Evolutionary conservation across 2,329 filamentous ascomycete genomes (phyloP), one percentile per base, ranked within the genome.

Genomic region (Fusarium sacchari): DNA sequence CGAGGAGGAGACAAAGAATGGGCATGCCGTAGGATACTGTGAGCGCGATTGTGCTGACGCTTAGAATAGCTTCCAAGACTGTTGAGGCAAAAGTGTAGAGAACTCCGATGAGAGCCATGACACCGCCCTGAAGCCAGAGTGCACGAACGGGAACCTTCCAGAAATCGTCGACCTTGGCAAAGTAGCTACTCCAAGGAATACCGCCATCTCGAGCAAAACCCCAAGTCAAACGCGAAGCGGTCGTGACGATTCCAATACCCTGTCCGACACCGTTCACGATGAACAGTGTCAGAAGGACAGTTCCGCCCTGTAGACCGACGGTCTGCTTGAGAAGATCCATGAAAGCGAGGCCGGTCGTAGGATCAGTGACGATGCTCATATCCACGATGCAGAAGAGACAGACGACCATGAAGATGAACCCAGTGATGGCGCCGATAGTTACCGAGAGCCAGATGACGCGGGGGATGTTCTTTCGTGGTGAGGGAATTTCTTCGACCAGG

Each of bases 401-500:
- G 43, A 86, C 83, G 4, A 88, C 77, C 84, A 88, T 86, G 77
- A 88, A 88, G 49, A 88, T 78, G 62, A 87, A 83, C 24, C 86
- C 86, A 0, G 85, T 85, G 30, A 84, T 53, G n/a, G 86, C 85
- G 39, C 86, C 84, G n/a, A 83, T 82, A 1, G 84, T 67, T 2
- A 89, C 85, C 0, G 87, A 85, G 24, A 89, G 82, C 81, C 84
- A 88, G 69, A 89, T 88, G 7, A 86, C 84, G 22, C 81, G 81
- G 0, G 88, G 88, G 0, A 84, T 85, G 62, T 88, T 88, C 40
- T 80, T 84, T 36, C 86, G 80, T 3, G 88, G 87, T 8, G 82
- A 79, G 3, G 88, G 87, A 4, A 89, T 87, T 73, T 89, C 88
- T 71, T 90, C 88, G 5, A 88, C 85, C 82, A 90, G 85, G 76